phyloP scores from a whole-genome alignment of 148 eudicot genomes.

The Rhododendron williamsianum region DNA sequence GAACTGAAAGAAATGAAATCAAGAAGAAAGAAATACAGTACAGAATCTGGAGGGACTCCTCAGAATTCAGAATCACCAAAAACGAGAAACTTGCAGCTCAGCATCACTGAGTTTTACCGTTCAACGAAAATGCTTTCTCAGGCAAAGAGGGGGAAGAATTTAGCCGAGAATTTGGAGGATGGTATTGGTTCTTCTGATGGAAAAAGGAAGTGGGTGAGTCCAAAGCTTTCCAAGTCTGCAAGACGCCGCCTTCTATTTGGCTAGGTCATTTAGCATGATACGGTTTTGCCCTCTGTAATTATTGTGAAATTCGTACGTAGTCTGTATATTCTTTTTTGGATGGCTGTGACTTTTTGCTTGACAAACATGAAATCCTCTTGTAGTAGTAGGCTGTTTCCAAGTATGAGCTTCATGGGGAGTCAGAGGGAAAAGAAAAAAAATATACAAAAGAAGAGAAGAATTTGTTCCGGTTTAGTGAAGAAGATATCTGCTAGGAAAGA shows the following conservation, averaged over 20 bases:
- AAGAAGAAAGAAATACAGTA: conserved; percentile 29
- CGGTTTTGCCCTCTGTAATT: background rate
- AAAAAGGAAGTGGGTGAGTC: conserved; percentile 33
- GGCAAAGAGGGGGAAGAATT: conserved; percentile 26
- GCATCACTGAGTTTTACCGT: conserved; percentile 71
- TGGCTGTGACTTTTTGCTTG: background rate
- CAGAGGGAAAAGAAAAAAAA: too few species aligned
- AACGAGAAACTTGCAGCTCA: conserved; percentile 42
- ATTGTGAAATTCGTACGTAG: background rate
- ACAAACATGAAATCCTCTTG: background rate
- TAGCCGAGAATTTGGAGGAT: conserved; percentile 9
- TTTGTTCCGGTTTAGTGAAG: too few species aligned
- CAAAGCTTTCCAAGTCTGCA: conserved; percentile 65
- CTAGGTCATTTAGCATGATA: background rate
- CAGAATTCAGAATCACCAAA: conserved; percentile 31
- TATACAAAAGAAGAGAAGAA: too few species aligned
- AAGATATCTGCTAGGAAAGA: too few species aligned
- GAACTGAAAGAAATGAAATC: conserved; percentile 55
- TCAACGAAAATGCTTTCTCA: conserved; percentile 40
- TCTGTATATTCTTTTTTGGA: background rate
- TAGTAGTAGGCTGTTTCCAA: background rate
- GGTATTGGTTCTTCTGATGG: conserved; percentile 23
- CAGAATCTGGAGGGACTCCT: conserved; percentile 19
- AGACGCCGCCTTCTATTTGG: conserved; percentile 68
- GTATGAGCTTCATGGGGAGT: too few species aligned